These are phyloP conservation scores for Carallia pectinifolia DNA, from an alignment of 345 rosid genomes.

Conservation along the genomic window DNA sequence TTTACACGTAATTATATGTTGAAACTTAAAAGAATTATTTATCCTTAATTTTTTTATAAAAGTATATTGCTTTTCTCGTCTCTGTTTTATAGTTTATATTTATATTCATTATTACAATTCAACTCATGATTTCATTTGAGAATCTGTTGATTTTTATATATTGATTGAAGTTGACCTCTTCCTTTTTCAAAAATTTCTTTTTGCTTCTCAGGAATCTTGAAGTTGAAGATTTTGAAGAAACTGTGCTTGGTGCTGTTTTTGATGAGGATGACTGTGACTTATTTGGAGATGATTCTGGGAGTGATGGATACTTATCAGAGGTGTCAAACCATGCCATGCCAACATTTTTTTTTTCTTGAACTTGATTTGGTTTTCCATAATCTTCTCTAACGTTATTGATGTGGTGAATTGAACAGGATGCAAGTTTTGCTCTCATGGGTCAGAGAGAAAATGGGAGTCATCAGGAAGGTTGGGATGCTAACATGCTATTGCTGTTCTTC, in stretches of 20 bases:
- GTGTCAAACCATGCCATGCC: slow-evolving; percentile 35
- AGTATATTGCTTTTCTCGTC: too few species aligned
- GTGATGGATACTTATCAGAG: slow-evolving; percentile 87
- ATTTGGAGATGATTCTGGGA: slow-evolving; percentile 60
- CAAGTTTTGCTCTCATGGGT: slow-evolving; percentile 14
- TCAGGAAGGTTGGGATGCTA: slow-evolving; percentile 36
- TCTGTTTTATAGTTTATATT: too few species aligned
- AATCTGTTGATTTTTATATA: too few species aligned
- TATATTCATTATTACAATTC: too few species aligned
- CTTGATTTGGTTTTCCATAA: slow-evolving; percentile 9
- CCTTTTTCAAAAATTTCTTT: background rate
- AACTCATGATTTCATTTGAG: too few species aligned
- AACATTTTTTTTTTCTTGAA: slow-evolving; percentile 6
- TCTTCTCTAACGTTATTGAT: slow-evolving; percentile 17
- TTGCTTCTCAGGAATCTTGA: slow-evolving; percentile 38
- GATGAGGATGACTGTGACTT: slow-evolving; percentile 43
- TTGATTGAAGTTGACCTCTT: too few species aligned
- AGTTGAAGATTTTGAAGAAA: slow-evolving; percentile 38
- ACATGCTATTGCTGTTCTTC: slow-evolving; percentile 6
- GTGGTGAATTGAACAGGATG: slow-evolving; percentile 41
- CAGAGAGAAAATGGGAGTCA: slow-evolving; percentile 26
- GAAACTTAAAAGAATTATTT: background rate
- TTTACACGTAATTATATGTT: background rate
- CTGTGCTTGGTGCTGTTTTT: slow-evolving; percentile 53
- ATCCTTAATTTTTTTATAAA: background rate